Evolutionary conservation across 2,329 filamentous ascomycete species (phyloP).

Genomic region (Ophiostoma himal-ulmi): DNA sequence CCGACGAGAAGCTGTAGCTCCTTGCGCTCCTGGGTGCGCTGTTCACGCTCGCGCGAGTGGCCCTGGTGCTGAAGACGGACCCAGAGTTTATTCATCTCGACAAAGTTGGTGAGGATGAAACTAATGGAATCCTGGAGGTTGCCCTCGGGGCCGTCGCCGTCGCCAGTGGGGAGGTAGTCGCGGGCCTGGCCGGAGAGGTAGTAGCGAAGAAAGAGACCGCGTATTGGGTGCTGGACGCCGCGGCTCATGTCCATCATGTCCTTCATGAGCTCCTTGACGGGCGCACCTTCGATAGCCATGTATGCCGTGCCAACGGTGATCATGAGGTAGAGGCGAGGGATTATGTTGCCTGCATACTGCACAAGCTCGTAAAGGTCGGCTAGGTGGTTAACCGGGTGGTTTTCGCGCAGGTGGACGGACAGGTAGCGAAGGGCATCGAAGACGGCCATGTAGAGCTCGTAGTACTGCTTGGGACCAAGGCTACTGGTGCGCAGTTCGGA

Average conservation of each 20-base stretch:
- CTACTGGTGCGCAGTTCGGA: conserved; percentile 97
- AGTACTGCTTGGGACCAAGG: conserved; percentile 98
- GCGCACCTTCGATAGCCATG: conserved; percentile 96
- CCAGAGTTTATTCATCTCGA: conserved; percentile 99
- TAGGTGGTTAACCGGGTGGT: conserved; percentile 94
- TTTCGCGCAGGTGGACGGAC: conserved; percentile 92
- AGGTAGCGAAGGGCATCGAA: conserved; percentile 97
- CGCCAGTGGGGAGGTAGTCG: conserved; percentile 75
- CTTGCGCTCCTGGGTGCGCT: conserved; percentile 87
- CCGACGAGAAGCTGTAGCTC: conserved; percentile 93
- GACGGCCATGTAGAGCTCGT: conserved; percentile 98
- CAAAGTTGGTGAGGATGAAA: conserved; percentile 96
- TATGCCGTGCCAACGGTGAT: conserved; percentile 98
- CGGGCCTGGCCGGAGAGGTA: conserved; percentile 93
- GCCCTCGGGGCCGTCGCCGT: conserved; percentile 84
- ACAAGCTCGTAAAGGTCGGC: conserved; percentile 97
- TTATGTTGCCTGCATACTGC: conserved; percentile 92
- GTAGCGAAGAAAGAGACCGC: conserved; percentile 90
- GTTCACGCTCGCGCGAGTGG: conserved; percentile 88
- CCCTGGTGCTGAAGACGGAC: conserved; percentile 95
- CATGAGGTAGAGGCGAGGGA: conserved; percentile 95
- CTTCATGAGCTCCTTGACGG: conserved; percentile 99
- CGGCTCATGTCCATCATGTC: conserved; percentile 99
- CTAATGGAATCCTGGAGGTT: conserved; percentile 97
- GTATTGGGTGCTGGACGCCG: conserved; percentile 93